Conservation (phyloP, 2,329 filamentous ascomycete genomes). For the Cordyceps cicadae region DNA sequence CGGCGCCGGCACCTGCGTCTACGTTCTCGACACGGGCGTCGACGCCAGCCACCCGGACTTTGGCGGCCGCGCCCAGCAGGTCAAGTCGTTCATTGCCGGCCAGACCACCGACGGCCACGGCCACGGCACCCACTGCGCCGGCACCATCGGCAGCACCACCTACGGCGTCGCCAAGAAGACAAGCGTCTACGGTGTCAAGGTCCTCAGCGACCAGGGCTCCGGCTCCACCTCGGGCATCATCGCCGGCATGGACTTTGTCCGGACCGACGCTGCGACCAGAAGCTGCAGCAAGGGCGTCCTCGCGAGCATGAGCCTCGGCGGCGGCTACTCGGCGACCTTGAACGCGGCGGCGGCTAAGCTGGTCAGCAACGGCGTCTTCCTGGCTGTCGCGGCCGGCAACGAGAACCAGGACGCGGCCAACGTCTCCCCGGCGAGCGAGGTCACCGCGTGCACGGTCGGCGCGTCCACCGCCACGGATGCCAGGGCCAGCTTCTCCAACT, state of each 20-base stretch:
- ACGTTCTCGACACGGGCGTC: constrained; percentile 39
- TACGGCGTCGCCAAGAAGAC: constrained; percentile 41
- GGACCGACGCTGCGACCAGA: constrained; percentile 25
- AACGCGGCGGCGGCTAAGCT: constrained; percentile 40
- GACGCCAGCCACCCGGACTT: constrained; percentile 29
- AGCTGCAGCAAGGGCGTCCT: constrained; percentile 36
- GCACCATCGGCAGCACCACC: constrained; percentile 33
- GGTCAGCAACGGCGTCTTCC: constrained; percentile 36
- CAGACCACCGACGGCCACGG: constrained; percentile 33
- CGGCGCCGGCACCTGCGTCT: constrained; percentile 33
- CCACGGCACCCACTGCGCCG: constrained; percentile 40
- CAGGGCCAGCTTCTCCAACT: constrained; percentile 42
- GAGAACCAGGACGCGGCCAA: constrained; percentile 32
- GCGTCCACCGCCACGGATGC: constrained; percentile 31
- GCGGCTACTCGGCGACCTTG: constrained; percentile 33
- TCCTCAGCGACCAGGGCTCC: constrained; percentile 30
- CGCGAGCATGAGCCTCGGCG: constrained; percentile 48
- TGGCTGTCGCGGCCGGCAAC: constrained; percentile 50
- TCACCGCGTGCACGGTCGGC: constrained; percentile 41
- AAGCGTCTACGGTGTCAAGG: constrained; percentile 36
- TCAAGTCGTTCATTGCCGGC: constrained; percentile 30
- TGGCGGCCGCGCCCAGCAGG: constrained; percentile 32
- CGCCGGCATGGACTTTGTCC: constrained; percentile 36
- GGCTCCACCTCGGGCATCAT: constrained; percentile 33
- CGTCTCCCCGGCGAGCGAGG: constrained; percentile 38